phyloP scores from a whole-genome alignment of 441 rosid genomes.

The Aquilaria agallochum region DNA sequence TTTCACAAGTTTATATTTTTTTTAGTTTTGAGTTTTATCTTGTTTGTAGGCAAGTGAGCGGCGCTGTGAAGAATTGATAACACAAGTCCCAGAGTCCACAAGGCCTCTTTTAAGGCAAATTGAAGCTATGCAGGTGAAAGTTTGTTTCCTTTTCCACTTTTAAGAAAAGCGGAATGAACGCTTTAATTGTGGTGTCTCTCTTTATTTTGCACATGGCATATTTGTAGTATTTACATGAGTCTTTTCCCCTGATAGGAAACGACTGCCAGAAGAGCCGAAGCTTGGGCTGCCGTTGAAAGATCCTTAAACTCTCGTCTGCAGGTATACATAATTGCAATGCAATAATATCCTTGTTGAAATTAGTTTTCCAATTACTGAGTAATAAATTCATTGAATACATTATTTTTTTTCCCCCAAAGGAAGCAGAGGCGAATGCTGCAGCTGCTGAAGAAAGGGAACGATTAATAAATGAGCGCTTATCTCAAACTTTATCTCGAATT shows the following conservation, averaged over 20 bases:
- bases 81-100: constrained; percentile 98
- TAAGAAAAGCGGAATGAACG: constrained; percentile 9
- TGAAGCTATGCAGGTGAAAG: constrained; percentile 90
- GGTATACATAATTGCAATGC: constrained; percentile 39
- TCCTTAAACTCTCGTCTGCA: constrained; percentile 83
- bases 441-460: constrained; percentile 92
- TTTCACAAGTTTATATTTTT: constrained; percentile 9
- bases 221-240: constrained; percentile 8
- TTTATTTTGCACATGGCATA: constrained; percentile 3
- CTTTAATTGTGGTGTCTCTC: constrained; percentile 4
- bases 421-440: constrained; percentile 94
- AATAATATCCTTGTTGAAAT: background rate
- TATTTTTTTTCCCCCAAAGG: constrained; percentile 31
- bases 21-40: constrained; percentile 5
- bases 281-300: constrained; percentile 97
- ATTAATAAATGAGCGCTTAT: constrained; percentile 83
- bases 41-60: constrained; percentile 88
- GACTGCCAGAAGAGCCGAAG: constrained; percentile 85
- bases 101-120: constrained; percentile 98
- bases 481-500: constrained; percentile 89
- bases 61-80: constrained; percentile 95
- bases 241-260: constrained; percentile 57
- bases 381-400: too few relatives aligned
- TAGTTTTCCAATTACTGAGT: too few relatives aligned
- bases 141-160: constrained; percentile 13